Base-by-base conservation (phyloP, 805 yeast genomes). In the Metschnikowia kofuensis region DNA sequence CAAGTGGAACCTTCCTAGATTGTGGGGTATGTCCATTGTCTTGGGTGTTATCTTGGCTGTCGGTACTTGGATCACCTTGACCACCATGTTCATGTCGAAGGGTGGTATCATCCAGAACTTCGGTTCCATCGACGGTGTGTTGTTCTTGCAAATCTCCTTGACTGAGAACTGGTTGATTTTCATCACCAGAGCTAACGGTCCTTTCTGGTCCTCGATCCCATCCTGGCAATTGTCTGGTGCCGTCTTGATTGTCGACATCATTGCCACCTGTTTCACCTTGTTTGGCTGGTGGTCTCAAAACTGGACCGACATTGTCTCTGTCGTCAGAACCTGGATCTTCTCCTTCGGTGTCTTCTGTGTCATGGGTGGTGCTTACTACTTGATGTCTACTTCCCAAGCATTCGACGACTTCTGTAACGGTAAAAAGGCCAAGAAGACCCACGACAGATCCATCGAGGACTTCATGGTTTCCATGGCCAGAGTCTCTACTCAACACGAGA, bases 261-360 rank as follows among this genome's bases (percentile, higher is more conserved):
- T 90, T 64, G 96, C 97, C 60, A 90, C 97, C 56, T 80, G 87
- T 83, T 90, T 89, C 84, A 77, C 89, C 65, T 74, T 89, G 68
- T 90, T 89, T 84, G 97, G 97, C 64, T 90, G 96, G 96, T 89
- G 95, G 92, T 86, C 95, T 60, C 96, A 88, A 76, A 90, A 90
- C 84, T 89, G 94, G 90, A 90, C 92, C 71, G 96, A 92, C 76
- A 85, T 90, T 62, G 96, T 90, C 62, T 84, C 97, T 50, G 95
- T 90, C 69, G 91, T 85, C 71, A 86, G 96, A 81, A 83, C 87
- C 75, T 90, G 94, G 94, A 76, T 90, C 69, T 89, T 88, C 89
- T 89, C 97, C 55, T 86, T 90, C 79, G 97, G 97, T 82, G 85
- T 87, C 75, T 90, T 90, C 92, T 90, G 96, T 81, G 82, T 85